Evolutionary conservation across 257 asterid species (phyloP).

Genomic region (Forsythia suspensa): DNA sequence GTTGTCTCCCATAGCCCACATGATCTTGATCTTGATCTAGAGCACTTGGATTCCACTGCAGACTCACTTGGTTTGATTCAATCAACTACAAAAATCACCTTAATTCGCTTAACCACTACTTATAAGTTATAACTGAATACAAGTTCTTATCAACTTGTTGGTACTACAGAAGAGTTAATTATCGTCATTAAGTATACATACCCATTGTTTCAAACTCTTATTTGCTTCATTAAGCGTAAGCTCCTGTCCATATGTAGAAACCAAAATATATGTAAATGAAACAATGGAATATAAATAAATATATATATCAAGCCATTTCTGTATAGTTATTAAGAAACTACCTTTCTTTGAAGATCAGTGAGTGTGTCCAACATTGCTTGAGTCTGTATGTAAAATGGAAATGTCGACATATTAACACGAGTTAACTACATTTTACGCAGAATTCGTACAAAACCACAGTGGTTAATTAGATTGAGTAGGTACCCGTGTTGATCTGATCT

Average conservation of each 20-base stretch:
- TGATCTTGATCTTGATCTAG: constrained; percentile 33
- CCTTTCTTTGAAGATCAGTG: constrained; percentile 89
- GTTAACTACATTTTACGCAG: too few relatives aligned
- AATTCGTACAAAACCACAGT: too few relatives aligned
- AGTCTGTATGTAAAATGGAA: constrained; percentile 50
- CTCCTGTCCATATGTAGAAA: constrained; percentile 50
- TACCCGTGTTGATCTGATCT: constrained; percentile 94
- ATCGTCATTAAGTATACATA: constrained; percentile 22
- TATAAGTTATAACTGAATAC: background rate
- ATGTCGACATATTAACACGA: too few relatives aligned
- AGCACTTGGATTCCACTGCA: constrained; percentile 76
- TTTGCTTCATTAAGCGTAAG: constrained; percentile 92
- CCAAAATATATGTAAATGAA: constrained; percentile 10
- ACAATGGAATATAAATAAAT: background rate
- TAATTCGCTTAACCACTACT: background rate
- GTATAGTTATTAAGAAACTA: constrained; percentile 2
- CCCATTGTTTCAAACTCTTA: constrained; percentile 84
- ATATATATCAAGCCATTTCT: background rate
- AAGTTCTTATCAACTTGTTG: background rate
- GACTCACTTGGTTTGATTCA: constrained; percentile 76
- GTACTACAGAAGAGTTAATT: background rate
- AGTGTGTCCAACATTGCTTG: constrained; percentile 95
- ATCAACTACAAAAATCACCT: constrained; percentile 45
- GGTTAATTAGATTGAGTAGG: background rate
- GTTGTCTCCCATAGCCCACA: constrained; percentile 65